phyloP scores from a whole-genome alignment of 257 asterid species.

The Ajuga chamaepitys region DNA sequence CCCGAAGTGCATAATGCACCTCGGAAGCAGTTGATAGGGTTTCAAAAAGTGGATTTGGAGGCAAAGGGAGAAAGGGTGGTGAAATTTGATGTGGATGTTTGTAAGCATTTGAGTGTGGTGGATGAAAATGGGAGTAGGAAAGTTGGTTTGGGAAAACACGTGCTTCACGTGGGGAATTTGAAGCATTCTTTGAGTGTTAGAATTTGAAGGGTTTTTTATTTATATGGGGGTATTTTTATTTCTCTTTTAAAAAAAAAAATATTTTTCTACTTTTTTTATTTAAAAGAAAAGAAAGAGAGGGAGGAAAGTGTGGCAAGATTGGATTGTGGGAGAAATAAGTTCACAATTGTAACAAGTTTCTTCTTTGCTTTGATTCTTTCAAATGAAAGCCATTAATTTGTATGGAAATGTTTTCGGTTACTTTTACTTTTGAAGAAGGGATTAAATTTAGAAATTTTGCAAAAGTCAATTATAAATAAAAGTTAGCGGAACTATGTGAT shows the following conservation, averaged over 20 bases:
- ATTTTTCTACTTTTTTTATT: not conserved
- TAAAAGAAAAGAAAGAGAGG: not conserved
- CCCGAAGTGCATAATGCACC: conserved; percentile 51
- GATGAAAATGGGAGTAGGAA: conserved; percentile 50
- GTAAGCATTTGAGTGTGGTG: conserved; percentile 64
- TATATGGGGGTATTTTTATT: not conserved
- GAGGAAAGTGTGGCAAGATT: not conserved
- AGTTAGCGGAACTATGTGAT: too few relatives aligned
- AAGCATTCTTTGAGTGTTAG: conserved; percentile 36
- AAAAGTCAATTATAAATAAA: too few relatives aligned
- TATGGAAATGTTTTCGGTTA: too few relatives aligned
- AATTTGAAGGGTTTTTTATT: conserved; percentile 18
- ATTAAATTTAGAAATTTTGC: too few relatives aligned
- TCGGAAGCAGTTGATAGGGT: conserved; percentile 44
- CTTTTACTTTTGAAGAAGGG: too few relatives aligned
- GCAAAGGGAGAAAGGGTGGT: conserved; percentile 33
- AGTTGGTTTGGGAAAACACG: conserved; percentile 52
- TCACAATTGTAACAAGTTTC: conserved; percentile 18
- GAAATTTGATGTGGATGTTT: conserved; percentile 46
- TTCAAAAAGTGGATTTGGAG: conserved; percentile 40
- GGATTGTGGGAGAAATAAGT: not conserved
- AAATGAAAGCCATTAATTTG: not conserved
- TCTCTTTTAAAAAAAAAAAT: not conserved
- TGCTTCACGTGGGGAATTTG: conserved; percentile 53
- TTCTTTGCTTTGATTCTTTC: conserved; percentile 18